Conservation (phyloP, 108 stramenopile species). For the Tribonema minus region DNA sequence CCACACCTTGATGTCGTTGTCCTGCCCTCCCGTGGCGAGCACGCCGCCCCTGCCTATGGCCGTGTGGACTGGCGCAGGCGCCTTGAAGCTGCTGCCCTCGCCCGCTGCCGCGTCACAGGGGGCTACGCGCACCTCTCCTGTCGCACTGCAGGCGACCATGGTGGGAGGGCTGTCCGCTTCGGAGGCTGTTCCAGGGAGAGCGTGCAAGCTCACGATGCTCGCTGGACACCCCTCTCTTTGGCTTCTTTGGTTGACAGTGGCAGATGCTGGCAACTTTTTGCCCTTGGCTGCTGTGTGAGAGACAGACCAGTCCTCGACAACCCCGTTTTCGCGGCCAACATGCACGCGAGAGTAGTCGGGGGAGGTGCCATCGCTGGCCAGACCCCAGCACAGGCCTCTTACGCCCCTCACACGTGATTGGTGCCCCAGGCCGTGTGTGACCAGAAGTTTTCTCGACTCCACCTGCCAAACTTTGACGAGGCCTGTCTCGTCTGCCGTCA, state of each 20-base stretch:
- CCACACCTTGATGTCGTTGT: constrained; percentile 43
- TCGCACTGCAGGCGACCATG: constrained; percentile 10
- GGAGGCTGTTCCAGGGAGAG: too few species aligned
- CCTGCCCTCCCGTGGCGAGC: constrained; percentile 36
- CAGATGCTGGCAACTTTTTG: too few species aligned
- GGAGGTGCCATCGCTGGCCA: too few species aligned
- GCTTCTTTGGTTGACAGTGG: too few species aligned
- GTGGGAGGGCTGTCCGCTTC: too few species aligned
- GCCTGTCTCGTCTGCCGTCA: constrained; percentile 47
- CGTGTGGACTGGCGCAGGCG: neutral
- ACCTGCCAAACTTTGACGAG: constrained; percentile 29
- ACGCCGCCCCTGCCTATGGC: neutral
- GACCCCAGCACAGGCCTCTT: too few species aligned
- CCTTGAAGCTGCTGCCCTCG: neutral
- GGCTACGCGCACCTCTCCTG: constrained; percentile 17
- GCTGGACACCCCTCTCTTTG: too few species aligned
- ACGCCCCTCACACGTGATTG: too few species aligned
- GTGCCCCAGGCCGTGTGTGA: too few species aligned
- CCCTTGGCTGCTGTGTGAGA: too few species aligned
- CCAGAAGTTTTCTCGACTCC: constrained; percentile 35
- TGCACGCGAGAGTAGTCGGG: constrained; percentile 9
- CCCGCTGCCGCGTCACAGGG: neutral
- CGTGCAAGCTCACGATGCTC: too few species aligned
- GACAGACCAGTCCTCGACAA: too few species aligned
- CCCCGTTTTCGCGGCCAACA: constrained; percentile 15